phyloP scores from a whole-genome alignment of 2,329 filamentous ascomycete genomes.

The Aspergillus fumigatus region DNA sequence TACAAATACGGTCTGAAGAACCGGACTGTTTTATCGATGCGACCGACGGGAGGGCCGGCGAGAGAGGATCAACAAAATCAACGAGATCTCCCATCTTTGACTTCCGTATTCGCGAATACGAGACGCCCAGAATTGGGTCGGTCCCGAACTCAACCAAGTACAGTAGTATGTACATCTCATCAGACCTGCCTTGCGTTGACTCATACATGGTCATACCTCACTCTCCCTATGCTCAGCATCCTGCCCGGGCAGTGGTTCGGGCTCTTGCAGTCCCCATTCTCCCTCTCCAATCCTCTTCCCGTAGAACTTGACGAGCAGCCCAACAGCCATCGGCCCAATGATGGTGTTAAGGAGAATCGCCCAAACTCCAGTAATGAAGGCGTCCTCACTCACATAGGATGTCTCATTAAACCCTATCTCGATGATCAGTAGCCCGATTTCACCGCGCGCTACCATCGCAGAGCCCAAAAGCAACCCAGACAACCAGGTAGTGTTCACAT shows the following conservation, averaged over 20 bases:
- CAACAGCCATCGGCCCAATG: slow-evolving; percentile 25
- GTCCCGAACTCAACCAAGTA: too few relatives aligned
- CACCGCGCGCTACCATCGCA: slow-evolving; percentile 31
- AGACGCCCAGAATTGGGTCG: too few relatives aligned
- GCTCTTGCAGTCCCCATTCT: slow-evolving; percentile 23
- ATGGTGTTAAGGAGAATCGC: slow-evolving; percentile 32
- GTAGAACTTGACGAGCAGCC: slow-evolving; percentile 21
- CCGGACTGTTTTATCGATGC: neutral
- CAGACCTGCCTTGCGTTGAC: neutral
- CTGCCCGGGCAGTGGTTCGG: neutral
- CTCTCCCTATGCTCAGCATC: neutral
- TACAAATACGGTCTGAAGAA: neutral
- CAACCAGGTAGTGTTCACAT: slow-evolving; percentile 11
- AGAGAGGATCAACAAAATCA: too few relatives aligned
- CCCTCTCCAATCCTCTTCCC: slow-evolving; percentile 20
- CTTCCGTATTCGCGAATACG: too few relatives aligned
- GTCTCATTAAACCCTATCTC: slow-evolving; percentile 30
- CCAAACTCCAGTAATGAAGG: slow-evolving; percentile 27
- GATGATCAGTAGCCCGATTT: slow-evolving; percentile 30
- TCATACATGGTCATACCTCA: neutral
- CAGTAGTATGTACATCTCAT: too few relatives aligned
- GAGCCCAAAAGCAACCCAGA: slow-evolving; percentile 25
- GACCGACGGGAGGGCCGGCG: too few relatives aligned
- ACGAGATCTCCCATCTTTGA: too few relatives aligned
- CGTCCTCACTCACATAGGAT: slow-evolving; percentile 38